Conservation (phyloP, 23 red algal genomes). For the Pyropia haitanensis region DNA sequence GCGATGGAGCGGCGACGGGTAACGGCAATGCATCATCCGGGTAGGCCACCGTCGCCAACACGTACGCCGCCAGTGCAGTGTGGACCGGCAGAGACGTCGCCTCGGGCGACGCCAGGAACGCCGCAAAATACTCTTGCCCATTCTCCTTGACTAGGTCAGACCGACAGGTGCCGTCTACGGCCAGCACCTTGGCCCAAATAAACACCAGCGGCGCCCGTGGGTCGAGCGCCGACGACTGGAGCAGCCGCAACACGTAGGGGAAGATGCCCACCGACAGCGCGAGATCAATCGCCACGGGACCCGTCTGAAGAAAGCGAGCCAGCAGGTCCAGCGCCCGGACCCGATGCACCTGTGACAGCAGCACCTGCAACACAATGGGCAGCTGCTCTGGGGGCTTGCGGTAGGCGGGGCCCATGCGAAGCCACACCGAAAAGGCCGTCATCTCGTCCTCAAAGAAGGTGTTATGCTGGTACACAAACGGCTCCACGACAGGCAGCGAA, state of each 20-base stretch:
- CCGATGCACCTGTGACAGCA: conserved; percentile 63
- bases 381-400: conserved; percentile 83
- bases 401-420: conserved; percentile 62
- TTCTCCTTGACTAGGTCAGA: conserved; percentile 68
- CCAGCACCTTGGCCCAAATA: conserved; percentile 97
- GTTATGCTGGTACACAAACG: too few relatives aligned
- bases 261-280: conserved; percentile 90
- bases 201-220: conserved; percentile 78
- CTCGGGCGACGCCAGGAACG: conserved; percentile 30
- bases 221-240: conserved; percentile 32
- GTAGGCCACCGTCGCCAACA: conserved; percentile 50
- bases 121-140: conserved; percentile 57
- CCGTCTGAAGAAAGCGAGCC: conserved; percentile 78
- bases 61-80: conserved; percentile 65
- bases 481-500: too few relatives aligned
- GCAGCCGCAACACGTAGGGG: conserved; percentile 76
- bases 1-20: not conserved
- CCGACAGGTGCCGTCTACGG: conserved; percentile 63
- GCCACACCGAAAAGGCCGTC: conserved; percentile 86
- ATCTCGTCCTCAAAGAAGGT: conserved; percentile 91
- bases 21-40: conserved; percentile 9
- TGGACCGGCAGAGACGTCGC: conserved; percentile 29
- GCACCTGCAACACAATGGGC: conserved; percentile 78
- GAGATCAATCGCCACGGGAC: conserved; percentile 66
- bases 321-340: conserved; percentile 71